These are phyloP conservation scores for Euphorbia corollata DNA, from an alignment of 441 rosid genomes.

Conservation along the genomic window DNA sequence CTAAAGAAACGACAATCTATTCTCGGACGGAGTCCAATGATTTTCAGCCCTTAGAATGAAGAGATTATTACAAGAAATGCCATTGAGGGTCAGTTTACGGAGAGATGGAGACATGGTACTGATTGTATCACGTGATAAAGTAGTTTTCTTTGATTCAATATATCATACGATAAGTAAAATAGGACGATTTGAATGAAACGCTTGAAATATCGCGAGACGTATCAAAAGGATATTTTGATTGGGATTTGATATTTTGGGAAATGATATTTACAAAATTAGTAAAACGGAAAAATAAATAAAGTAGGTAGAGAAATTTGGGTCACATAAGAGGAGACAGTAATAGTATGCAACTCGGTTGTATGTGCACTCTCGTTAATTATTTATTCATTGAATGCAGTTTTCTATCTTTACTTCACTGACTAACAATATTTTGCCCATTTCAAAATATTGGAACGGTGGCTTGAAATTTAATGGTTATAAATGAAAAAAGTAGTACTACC, in stretches of 20 bases:
- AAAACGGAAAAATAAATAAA: background rate
- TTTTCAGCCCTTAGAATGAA: conserved; percentile 28
- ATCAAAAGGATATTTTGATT: background rate
- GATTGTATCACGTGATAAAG: conserved; percentile 43
- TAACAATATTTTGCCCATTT: no score
- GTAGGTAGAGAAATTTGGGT: conserved; percentile 10
- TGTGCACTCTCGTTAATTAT: background rate
- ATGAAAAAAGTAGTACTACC: no score
- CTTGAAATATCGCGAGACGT: background rate
- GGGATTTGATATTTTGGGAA: background rate
- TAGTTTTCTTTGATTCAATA: conserved; percentile 13
- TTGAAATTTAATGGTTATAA: no score
- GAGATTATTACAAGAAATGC: conserved; percentile 35
- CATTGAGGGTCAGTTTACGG: conserved; percentile 18
- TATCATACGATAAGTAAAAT: background rate
- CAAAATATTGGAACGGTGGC: no score
- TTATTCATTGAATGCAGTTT: no score
- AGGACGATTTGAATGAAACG: no score
- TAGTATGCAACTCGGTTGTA: background rate
- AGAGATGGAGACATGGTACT: conserved; percentile 29
- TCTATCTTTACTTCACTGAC: no score
- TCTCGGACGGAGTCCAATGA: conserved; percentile 17
- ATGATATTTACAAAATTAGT: background rate
- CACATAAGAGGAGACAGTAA: background rate
- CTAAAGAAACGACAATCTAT: conserved; percentile 43